Conservation (phyloP, 106 monocot species). For the Amphibolis antarctica region DNA sequence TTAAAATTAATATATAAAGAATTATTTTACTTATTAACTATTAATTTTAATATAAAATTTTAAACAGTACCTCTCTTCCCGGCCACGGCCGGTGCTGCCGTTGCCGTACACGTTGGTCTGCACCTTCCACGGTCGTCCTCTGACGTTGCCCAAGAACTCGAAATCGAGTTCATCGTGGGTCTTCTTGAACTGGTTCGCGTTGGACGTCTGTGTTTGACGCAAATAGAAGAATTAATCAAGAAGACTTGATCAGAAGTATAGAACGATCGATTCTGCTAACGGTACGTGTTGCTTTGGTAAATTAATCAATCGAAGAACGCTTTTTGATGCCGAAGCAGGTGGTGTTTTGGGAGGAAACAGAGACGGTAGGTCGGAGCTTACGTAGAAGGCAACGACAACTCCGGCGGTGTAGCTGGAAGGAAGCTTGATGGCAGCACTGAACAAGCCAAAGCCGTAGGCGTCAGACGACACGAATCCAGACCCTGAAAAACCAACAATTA, state of each 20-base stretch:
- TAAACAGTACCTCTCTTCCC: slow-evolving; percentile 50
- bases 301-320: no score
- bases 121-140: slow-evolving; percentile 30
- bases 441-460: slow-evolving; percentile 16
- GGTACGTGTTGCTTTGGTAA: no score
- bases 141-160: slow-evolving; percentile 45
- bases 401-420: slow-evolving; percentile 30
- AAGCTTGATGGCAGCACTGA: slow-evolving; percentile 28
- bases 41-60: no score
- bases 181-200: slow-evolving; percentile 39
- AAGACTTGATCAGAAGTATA: no score
- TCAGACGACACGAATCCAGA: slow-evolving; percentile 30
- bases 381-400: slow-evolving; percentile 33
- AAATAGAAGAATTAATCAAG: no score
- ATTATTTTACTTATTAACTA: no score
- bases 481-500: no score
- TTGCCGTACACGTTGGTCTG: slow-evolving; percentile 58
- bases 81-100: slow-evolving; percentile 43
- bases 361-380: slow-evolving; percentile 1
- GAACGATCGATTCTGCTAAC: no score
- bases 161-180: slow-evolving; percentile 52
- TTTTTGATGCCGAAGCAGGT: no score
- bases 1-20: no score
- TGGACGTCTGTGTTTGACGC: slow-evolving; percentile 45
- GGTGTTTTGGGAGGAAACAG: no score